A percentile compares a stretch with the other conserved stretches of the same genome.
These are phyloP conservation scores for Exophiala xenobiotica DNA, from an alignment of 2,329 filamentous ascomycete genomes.

Conservation along the genomic window DNA sequence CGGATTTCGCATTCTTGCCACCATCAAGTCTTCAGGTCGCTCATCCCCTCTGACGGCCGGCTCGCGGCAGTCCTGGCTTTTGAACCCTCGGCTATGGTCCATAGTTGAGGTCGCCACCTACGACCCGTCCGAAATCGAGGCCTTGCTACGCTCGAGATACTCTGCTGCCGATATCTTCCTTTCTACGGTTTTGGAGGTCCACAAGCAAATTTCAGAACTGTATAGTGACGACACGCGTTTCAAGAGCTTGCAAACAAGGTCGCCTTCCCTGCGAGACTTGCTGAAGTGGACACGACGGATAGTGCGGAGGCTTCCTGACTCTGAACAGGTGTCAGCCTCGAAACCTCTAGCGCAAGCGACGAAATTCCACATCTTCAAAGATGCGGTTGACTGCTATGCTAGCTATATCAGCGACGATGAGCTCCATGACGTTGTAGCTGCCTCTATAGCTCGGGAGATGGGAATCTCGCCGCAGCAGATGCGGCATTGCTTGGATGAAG, in stretches of 20 bases:
- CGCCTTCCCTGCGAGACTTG: constrained; percentile 72
- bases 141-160: constrained; percentile 70
- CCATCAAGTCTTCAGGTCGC: constrained; percentile 69
- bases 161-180: constrained; percentile 64
- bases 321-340: constrained; percentile 1
- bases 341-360: constrained; percentile 62
- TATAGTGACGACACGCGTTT: constrained; percentile 28
- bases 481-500: constrained; percentile 69
- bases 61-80: constrained; percentile 49
- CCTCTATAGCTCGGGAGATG: constrained; percentile 79
- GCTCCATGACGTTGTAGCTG: constrained; percentile 60
- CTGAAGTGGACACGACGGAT: constrained; percentile 88
- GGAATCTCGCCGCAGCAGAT: constrained; percentile 80
- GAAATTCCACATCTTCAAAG: constrained; percentile 84
- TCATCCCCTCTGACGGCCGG: constrained; percentile 68
- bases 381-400: constrained; percentile 89
- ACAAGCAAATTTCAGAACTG: constrained; percentile 44
- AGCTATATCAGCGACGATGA: constrained; percentile 70
- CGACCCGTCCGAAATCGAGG: constrained; percentile 66
- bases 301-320: constrained; percentile 58
- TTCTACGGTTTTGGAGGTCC: constrained; percentile 57
- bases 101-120: constrained; percentile 68
- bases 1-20: constrained; percentile 89
- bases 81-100: constrained; percentile 70
- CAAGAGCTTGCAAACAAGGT: constrained; percentile 46